These are phyloP conservation scores for Carpinus viminea DNA, from an alignment of 306 rosid genomes.

Conservation along the genomic window DNA sequence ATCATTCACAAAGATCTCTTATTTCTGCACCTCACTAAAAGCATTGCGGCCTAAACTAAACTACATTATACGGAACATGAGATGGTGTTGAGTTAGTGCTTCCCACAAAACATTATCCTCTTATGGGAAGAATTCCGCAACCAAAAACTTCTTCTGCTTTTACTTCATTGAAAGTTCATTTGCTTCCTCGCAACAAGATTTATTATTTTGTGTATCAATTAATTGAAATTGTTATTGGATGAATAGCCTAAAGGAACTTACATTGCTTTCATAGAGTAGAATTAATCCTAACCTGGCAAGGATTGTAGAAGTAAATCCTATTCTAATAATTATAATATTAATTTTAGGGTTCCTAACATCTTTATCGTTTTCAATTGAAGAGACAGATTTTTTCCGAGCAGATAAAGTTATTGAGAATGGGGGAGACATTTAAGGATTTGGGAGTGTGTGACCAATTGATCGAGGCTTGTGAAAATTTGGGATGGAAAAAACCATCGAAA, in stretches of 20 bases:
- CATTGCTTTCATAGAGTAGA: no score
- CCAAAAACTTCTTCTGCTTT: not conserved
- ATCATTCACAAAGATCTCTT: not conserved
- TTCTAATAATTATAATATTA: no score
- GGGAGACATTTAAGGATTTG: constrained; percentile 60
- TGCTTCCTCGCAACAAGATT: constrained; percentile 35
- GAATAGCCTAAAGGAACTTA: no score
- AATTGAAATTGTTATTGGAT: no score
- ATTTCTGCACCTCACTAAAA: not conserved
- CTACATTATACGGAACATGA: not conserved
- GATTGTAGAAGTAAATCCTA: no score
- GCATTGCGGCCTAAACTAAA: not conserved
- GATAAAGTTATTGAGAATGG: constrained; percentile 45
- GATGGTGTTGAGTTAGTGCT: not conserved
- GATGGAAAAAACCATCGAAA: constrained; percentile 64
- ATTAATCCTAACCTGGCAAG: no score
- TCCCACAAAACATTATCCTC: constrained; percentile 21
- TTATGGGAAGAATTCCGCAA: constrained; percentile 13
- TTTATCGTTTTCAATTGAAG: not conserved
- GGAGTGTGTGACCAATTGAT: constrained; percentile 60
- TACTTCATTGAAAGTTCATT: constrained; percentile 9
- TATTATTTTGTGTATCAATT: constrained; percentile 41
- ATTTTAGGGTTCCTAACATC: no score
- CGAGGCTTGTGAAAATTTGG: constrained; percentile 66
- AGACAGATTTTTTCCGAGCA: constrained; percentile 5